Percentiles rank a stretch among this genome's conserved stretches.
Conservation (phyloP, 345 rosid genomes). For the Moricandia arvensis region DNA sequence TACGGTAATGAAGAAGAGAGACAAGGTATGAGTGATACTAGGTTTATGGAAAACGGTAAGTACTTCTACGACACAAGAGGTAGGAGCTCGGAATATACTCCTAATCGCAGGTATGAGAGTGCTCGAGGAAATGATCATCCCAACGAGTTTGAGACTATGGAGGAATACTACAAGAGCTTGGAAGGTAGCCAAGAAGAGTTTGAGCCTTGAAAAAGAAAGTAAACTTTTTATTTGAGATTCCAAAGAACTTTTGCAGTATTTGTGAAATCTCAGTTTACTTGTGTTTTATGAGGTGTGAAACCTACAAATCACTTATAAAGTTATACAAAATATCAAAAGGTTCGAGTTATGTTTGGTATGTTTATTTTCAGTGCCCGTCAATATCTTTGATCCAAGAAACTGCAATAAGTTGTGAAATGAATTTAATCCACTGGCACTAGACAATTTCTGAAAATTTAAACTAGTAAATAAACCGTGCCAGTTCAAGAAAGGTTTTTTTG, state of each 20-base stretch:
- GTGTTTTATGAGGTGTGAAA: conserved; percentile 17
- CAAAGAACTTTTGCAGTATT: conserved; percentile 14
- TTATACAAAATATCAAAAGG: conserved; percentile 14
- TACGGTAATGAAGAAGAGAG: conserved; percentile 39
- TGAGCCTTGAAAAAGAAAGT: conserved; percentile 38
- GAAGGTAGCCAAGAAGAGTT: conserved; percentile 39
- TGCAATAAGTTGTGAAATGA: background rate
- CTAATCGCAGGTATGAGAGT: conserved; percentile 18
- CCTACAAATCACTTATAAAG: background rate
- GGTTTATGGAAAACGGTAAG: conserved; percentile 52
- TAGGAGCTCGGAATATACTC: conserved; percentile 16
- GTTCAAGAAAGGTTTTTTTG: conserved; percentile 48
- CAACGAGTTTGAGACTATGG: conserved; percentile 58
- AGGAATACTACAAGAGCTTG: conserved; percentile 47
- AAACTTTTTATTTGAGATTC: background rate
- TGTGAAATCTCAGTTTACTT: conserved; percentile 10
- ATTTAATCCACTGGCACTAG: background rate
- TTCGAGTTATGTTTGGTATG: conserved; percentile 16
- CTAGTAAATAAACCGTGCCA: conserved; percentile 20
- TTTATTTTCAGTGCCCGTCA: background rate
- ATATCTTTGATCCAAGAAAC: conserved; percentile 4
- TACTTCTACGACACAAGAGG: conserved; percentile 33
- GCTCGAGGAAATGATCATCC: conserved; percentile 25
- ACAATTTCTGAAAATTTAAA: background rate
- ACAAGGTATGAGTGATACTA: conserved; percentile 69